phyloP scores from a whole-genome alignment of 257 asterid genomes.

The Solanum sejunctum region DNA sequence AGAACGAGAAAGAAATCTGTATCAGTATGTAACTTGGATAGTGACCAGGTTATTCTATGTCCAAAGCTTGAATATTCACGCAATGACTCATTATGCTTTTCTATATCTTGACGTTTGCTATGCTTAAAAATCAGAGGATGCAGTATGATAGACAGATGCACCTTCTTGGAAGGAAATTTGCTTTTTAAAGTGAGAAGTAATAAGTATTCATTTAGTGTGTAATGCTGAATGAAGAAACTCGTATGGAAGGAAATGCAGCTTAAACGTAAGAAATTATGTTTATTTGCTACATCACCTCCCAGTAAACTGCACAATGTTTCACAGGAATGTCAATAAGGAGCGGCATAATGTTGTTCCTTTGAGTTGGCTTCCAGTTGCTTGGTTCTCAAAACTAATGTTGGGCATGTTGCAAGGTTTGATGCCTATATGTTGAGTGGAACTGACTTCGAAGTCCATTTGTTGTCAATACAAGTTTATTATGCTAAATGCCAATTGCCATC shows the following conservation, averaged over 20 bases:
- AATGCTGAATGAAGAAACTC: neutral
- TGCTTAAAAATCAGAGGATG: neutral
- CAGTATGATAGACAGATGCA: neutral
- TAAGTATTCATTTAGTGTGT: neutral
- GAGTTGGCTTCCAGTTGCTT: neutral
- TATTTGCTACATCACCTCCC: neutral
- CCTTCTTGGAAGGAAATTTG: neutral
- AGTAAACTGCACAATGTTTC: neutral
- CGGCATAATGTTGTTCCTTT: neutral
- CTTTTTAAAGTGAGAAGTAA: neutral
- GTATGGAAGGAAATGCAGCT: neutral
- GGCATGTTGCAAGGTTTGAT: neutral
- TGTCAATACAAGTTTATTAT: neutral
- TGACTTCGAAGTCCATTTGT: neutral
- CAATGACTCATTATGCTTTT: neutral
- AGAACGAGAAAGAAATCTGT: conserved; percentile 10
- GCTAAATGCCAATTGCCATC: neutral
- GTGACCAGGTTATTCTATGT: neutral
- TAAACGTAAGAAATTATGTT: neutral
- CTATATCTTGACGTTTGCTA: neutral
- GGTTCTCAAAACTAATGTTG: neutral
- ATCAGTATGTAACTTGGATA: conserved; percentile 13
- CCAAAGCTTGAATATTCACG: neutral
- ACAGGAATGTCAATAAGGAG: neutral
- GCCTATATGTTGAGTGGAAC: neutral